Evolutionary conservation across 805 yeast genomes (phyloP), one percentile per base, ranked within the genome.

Genomic region (Starmerella khaoyaiensis): DNA sequence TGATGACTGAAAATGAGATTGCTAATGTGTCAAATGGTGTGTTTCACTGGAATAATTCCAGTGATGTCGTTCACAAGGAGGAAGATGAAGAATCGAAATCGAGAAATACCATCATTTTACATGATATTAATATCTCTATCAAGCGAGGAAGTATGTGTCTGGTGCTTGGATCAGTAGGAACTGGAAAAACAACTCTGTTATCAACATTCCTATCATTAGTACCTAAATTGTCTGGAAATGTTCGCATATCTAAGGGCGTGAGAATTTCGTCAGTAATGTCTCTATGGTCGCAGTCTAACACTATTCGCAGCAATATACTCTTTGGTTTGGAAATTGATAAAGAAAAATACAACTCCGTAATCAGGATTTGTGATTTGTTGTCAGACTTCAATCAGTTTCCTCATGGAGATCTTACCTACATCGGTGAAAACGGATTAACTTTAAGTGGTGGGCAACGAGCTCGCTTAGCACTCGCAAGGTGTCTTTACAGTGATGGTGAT

Each of bases 361-460:
- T 44, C 7, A 17, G 24, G 2, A 35, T 35, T 1, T 44, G 49
- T 24, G 39, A 37, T 16, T 32, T 46, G 7, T 30, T 31, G 29
- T 37, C 42, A 1, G 49, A 44, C 28, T 33, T 45, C 26, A 29
- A 19, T 6, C 33, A 14, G 14, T 44, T 44, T n/a, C 26, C 36
- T 9, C 16, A 31, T 12, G 36, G 48, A 5, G 50, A 46, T 20
- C n/a, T 27, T 24, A 37, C 44, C 12, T 93, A 82, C 57, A 77
- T 81, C 49, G 94, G 94, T 44, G 94, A 81, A 54, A 67, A 83
- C 48, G 94, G 94, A 51, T 76, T 82, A 37, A 82, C 87, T 0
- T 60, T 81, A 28, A 79, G 90, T 7, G 94, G 94, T 35, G 94
- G 94, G 33, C 94, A 81, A 55, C 81, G 81, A 60, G 87, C 93